These are phyloP conservation scores for Benincasa hispida DNA, from an alignment of 306 rosid species.

Conservation along the genomic window DNA sequence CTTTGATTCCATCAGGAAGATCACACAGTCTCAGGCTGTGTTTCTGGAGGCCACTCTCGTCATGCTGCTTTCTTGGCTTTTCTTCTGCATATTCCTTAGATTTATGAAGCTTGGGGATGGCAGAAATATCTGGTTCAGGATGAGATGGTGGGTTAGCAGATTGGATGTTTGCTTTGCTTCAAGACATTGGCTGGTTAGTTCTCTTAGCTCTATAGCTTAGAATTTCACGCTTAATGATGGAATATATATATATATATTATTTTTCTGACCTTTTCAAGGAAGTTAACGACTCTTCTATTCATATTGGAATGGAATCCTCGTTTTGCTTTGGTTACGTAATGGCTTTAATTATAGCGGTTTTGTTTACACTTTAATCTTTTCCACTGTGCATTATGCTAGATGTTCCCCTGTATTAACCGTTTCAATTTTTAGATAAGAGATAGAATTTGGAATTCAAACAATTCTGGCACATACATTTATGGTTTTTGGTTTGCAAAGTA, in stretches of 20 bases:
- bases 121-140: conserved; percentile 47
- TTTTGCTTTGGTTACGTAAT: neutral
- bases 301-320: neutral
- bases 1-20: conserved; percentile 66
- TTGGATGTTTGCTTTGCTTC: conserved; percentile 88
- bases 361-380: neutral
- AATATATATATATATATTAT: neutral
- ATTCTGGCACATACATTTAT: neutral
- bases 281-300: neutral
- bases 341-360: neutral
- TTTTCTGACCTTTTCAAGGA: neutral
- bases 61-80: conserved; percentile 68
- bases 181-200: conserved; percentile 88
- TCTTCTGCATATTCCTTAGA: conserved; percentile 54
- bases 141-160: conserved; percentile 84
- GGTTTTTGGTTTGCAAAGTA: neutral
- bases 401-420: neutral
- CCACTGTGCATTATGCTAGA: neutral
- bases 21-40: conserved; percentile 92
- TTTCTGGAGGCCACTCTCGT: conserved; percentile 81
- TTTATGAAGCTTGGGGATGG: conserved; percentile 58
- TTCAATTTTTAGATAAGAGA: neutral
- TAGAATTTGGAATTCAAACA: neutral
- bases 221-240: neutral
- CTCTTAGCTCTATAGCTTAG: conserved; percentile 11